Percentiles rank a stretch among this genome's conserved stretches.
phyloP scores from a whole-genome alignment of 345 rosid genomes.

The Psidium guajava region DNA sequence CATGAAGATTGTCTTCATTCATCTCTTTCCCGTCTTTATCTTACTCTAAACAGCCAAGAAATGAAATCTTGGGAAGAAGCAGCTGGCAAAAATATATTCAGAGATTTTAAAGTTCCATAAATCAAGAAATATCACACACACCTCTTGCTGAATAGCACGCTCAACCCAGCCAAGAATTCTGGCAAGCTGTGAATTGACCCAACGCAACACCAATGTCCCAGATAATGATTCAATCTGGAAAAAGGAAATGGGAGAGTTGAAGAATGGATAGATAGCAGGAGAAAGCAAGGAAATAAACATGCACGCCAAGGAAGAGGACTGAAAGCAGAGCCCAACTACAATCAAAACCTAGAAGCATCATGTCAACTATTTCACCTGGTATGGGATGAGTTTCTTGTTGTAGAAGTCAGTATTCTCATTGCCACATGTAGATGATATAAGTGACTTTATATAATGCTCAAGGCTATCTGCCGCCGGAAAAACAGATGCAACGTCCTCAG shows the following conservation, averaged over 20 bases:
- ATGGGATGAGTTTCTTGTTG: constrained; percentile 56
- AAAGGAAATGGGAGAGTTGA: not conserved
- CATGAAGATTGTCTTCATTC: not conserved
- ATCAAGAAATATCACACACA: constrained; percentile 3
- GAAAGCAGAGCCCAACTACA: not conserved
- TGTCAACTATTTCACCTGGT: constrained; percentile 46
- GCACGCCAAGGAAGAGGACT: not conserved
- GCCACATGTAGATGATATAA: constrained; percentile 48
- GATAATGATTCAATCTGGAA: constrained; percentile 77
- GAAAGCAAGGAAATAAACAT: not conserved
- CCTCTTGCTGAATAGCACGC: constrained; percentile 94
- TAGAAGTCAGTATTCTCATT: constrained; percentile 50
- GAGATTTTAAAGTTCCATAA: not conserved
- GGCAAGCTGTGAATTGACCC: constrained; percentile 91
- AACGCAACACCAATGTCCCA: constrained; percentile 88
- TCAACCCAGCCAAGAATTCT: constrained; percentile 91
- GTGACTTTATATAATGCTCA: constrained; percentile 67
- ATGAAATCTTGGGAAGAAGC: not conserved
- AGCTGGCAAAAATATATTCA: not conserved
- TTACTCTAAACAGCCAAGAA: not conserved
- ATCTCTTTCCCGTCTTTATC: not conserved
- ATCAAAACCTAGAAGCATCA: not conserved
- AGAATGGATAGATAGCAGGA: not conserved
- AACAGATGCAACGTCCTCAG: constrained; percentile 87
- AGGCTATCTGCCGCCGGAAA: constrained; percentile 87